phyloP scores from a whole-genome alignment of 345 rosid genomes.

The Eucalyptus urophylla region DNA sequence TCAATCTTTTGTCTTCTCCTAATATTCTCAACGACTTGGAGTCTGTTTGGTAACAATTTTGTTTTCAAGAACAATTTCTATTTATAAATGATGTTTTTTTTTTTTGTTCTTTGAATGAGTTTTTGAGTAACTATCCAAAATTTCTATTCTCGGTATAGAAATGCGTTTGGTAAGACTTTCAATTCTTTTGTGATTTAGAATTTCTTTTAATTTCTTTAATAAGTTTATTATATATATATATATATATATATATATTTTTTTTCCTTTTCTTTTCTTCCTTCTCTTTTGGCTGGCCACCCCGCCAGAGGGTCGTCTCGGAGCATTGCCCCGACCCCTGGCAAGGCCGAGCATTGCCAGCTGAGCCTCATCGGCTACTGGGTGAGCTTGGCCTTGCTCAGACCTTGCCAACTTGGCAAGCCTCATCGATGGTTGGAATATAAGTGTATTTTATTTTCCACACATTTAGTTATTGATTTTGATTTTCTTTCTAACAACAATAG shows the following conservation, averaged over 20 bases:
- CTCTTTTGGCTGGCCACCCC: too few relatives aligned
- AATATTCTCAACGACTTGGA: fast-evolving
- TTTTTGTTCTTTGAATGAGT: fast-evolving
- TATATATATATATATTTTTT: too few relatives aligned
- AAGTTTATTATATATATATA: fast-evolving
- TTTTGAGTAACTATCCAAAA: fast-evolving
- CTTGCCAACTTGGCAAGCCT: too few relatives aligned
- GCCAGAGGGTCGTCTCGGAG: too few relatives aligned
- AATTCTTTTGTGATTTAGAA: too few relatives aligned
- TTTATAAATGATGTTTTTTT: fast-evolving
- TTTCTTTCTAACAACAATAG: not conserved
- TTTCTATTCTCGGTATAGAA: fast-evolving
- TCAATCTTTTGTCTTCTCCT: not conserved
- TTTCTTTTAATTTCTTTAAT: too few relatives aligned
- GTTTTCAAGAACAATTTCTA: fast-evolving
- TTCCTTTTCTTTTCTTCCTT: fast-evolving
- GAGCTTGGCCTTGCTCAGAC: too few relatives aligned
- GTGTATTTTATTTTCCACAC: not conserved
- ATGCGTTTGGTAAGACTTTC: fast-evolving
- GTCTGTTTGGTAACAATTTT: fast-evolving
- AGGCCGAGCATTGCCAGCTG: fast-evolving
- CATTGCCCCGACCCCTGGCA: fast-evolving
- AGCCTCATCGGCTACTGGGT: too few relatives aligned
- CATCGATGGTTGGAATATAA: fast-evolving
- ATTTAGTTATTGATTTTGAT: too few relatives aligned